Evolutionary conservation across 495 filamentous ascomycete species (phyloP).

Genomic region (Xylaria scruposa): DNA sequence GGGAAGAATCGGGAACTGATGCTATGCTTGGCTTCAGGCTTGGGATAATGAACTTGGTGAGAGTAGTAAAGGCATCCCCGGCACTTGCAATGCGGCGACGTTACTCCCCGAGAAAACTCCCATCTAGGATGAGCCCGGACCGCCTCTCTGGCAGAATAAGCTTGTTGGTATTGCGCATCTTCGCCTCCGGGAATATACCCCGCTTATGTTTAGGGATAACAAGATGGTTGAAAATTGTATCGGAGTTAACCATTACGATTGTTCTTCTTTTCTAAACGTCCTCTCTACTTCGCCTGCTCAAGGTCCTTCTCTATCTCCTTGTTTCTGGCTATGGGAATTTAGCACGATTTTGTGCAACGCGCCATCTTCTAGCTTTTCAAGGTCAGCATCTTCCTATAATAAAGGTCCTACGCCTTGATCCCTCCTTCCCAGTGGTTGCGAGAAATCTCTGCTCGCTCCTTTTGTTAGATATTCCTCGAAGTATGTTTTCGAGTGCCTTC

Average conservation of each 20-base stretch:
- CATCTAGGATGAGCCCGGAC: constrained; percentile 71
- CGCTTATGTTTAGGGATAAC: constrained; percentile 71
- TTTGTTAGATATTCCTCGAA: constrained; percentile 50
- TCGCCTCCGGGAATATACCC: constrained; percentile 70
- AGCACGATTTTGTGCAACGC: constrained; percentile 17
- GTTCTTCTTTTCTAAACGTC: constrained; percentile 58
- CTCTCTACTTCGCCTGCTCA: constrained; percentile 56
- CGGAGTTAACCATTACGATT: constrained; percentile 53
- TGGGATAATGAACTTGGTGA: constrained; percentile 66
- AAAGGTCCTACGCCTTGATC: constrained; percentile 37
- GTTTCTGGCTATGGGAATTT: constrained; percentile 2
- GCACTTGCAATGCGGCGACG: constrained; percentile 63
- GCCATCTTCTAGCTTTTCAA: constrained; percentile 38
- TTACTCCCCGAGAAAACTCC: constrained; percentile 68
- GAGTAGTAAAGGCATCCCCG: constrained; percentile 62
- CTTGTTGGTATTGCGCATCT: constrained; percentile 63
- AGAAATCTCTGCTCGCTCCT: constrained; percentile 57
- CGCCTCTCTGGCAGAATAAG: constrained; percentile 66
- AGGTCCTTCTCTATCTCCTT: constrained; percentile 47
- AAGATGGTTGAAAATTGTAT: constrained; percentile 58
- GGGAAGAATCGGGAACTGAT: constrained; percentile 58
- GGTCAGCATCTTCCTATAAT: constrained; percentile 48
- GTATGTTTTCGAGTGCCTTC: constrained; percentile 28
- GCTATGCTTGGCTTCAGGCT: constrained; percentile 63
- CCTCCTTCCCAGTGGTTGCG: constrained; percentile 45